These are phyloP conservation scores for Beauveria australis DNA, from an alignment of 2,329 filamentous ascomycete species.

Conservation along the genomic window DNA sequence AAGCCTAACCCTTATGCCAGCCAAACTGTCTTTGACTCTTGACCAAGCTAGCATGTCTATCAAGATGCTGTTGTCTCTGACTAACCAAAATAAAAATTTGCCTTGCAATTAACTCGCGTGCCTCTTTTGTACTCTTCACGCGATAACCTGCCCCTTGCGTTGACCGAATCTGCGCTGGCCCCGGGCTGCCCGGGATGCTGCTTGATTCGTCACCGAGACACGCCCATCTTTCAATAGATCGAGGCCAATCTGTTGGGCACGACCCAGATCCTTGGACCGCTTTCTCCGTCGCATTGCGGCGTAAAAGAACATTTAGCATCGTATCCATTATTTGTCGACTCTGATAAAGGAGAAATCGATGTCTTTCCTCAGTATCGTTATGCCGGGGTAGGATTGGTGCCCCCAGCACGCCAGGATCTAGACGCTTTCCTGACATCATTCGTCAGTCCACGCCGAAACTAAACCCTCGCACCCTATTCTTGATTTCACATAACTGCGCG, in stretches of 20 bases:
- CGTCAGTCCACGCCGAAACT: no score
- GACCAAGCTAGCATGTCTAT: background rate
- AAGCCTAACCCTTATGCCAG: background rate
- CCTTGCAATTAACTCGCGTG: background rate
- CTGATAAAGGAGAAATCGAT: background rate
- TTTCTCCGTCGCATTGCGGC: background rate
- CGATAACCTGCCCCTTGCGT: background rate
- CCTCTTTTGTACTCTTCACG: background rate
- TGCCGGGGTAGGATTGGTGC: no score
- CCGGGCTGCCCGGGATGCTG: background rate
- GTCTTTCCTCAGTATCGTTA: no score
- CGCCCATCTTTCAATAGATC: background rate
- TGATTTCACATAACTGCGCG: no score
- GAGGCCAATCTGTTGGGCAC: background rate
- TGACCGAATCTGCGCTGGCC: background rate
- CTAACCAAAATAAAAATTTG: background rate
- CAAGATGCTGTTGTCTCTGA: background rate
- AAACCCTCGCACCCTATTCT: no score
- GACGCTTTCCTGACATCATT: no score
- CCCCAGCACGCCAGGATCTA: no score
- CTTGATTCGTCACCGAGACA: background rate
- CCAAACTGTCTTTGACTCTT: background rate
- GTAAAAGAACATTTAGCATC: background rate
- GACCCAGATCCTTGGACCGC: background rate
- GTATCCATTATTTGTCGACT: background rate